Percentiles rank a stretch among this genome's conserved stretches.
Evolutionary conservation across 495 filamentous ascomycete genomes (phyloP).

Genomic region (Aspergillus indologenus): DNA sequence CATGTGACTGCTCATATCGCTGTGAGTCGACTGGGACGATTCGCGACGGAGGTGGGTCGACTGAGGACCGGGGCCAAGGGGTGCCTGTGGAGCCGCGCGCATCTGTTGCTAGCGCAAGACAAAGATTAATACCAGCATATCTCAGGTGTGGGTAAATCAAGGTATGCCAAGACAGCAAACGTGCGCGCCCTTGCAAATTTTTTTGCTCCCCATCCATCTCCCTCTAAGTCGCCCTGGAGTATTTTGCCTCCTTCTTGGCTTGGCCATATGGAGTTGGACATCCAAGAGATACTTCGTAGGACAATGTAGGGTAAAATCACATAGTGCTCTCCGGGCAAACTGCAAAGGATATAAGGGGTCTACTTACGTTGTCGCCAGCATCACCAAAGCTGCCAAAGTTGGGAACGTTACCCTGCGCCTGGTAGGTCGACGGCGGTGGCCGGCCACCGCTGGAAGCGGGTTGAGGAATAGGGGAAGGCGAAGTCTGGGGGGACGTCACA

Average conservation of each 20-base stretch:
- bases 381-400: conserved; percentile 82
- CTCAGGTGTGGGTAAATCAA: conserved; percentile 3
- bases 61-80: conserved; percentile 59
- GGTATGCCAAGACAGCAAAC: conserved; percentile 25
- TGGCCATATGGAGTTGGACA: neutral
- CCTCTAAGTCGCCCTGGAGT: neutral
- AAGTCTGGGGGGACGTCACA: conserved; percentile 68
- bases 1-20: conserved; percentile 65
- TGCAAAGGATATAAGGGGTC: conserved; percentile 5
- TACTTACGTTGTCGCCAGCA: conserved; percentile 64
- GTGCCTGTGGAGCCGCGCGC: conserved; percentile 58
- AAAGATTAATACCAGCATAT: conserved; percentile 18
- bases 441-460: conserved; percentile 80
- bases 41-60: conserved; percentile 74
- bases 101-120: conserved; percentile 45
- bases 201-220: neutral
- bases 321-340: too few species aligned
- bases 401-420: conserved; percentile 58
- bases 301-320: neutral
- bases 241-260: too few species aligned
- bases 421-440: conserved; percentile 66
- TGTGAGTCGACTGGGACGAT: conserved; percentile 76
- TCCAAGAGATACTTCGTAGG: neutral
- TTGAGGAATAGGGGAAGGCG: conserved; percentile 86
- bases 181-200: neutral